Evolutionary conservation across 2,329 filamentous ascomycete genomes (phyloP), one percentile per base, ranked within the genome.

Genomic region (Tolypocladium endophyticum): DNA sequence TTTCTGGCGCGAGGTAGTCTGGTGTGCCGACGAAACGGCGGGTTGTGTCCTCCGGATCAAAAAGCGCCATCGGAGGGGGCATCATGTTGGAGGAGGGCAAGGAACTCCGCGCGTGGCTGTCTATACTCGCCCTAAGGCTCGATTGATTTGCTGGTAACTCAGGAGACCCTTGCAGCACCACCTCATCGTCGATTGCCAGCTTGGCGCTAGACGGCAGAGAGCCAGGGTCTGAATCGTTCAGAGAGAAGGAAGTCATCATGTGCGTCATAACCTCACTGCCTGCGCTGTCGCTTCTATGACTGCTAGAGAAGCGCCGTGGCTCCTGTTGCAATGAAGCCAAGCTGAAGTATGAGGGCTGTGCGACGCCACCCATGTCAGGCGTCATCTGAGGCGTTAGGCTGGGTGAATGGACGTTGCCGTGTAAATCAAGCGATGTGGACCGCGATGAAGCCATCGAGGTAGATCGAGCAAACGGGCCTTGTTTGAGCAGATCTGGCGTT

Each of bases 1-100:
- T 99, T 71, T 99, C 95, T 0, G 94, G 94, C 0, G 94, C 94
- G 18, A 99, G 82, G 70, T 99, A 99, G 72, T 99, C 94, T 0
- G 94, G 94, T 0, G 94, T 99, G 38, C 94, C 94, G 11, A 99
- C 94, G 67, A 99, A 99, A 45, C 91, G 87, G 58, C 94, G 86
- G 70, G 90, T 93, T 62, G 87, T 95, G 69, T 99, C 94, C 69
- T 96, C 89, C 0, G 94, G 94, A 68, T 97, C 92, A 69, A 97
- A 99, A 4, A 99, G 78, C 3, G 93, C 90, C 90, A 94, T 92
- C 5, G 92, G 92, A 30, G 94, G 94, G 25, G 87, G 87, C 84
- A 97, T 89, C 80, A 91, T 91, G 60, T 80, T 83, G 16, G 84
- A 78, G 58, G 83, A 82, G 14, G 71, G 73, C 28, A 72, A 66